Evolutionary conservation across 2,329 filamentous ascomycete genomes (phyloP).

Genomic region (Ophiostoma sp.): DNA sequence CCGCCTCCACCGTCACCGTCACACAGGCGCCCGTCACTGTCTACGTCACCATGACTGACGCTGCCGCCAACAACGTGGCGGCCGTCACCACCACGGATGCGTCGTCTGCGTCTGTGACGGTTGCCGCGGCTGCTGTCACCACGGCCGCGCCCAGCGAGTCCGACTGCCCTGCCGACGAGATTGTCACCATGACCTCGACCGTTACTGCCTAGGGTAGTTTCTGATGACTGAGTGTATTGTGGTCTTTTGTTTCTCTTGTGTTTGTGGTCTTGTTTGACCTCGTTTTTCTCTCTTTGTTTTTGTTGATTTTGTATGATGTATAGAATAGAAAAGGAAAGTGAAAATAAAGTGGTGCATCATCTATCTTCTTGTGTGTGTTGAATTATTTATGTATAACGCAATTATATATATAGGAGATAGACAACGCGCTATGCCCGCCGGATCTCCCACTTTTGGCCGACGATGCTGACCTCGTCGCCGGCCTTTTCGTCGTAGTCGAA

Average conservation of each 20-base stretch:
- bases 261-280: background rate
- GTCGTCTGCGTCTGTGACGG: background rate
- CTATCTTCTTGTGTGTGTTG: background rate
- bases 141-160: slow-evolving; percentile 18
- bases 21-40: slow-evolving; percentile 23
- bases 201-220: slow-evolving; percentile 17
- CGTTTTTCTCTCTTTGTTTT: background rate
- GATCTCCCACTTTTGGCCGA: slow-evolving; percentile 83
- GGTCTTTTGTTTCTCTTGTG: background rate
- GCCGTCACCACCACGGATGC: background rate
- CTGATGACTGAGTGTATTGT: background rate
- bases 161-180: slow-evolving; percentile 23
- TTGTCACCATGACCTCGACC: slow-evolving; percentile 24
- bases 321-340: background rate
- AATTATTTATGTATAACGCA: background rate
- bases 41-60: slow-evolving; percentile 19
- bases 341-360: background rate
- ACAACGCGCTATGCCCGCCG: slow-evolving; percentile 52
- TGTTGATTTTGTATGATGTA: background rate
- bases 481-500: slow-evolving; percentile 97
- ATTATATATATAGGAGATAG: background rate
- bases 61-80: slow-evolving; percentile 8
- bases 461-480: slow-evolving; percentile 85
- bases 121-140: slow-evolving; percentile 13
- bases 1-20: slow-evolving; percentile 20